Conservation (phyloP, 306 rosid species). For the Casuarina cunninghamiana region DNA sequence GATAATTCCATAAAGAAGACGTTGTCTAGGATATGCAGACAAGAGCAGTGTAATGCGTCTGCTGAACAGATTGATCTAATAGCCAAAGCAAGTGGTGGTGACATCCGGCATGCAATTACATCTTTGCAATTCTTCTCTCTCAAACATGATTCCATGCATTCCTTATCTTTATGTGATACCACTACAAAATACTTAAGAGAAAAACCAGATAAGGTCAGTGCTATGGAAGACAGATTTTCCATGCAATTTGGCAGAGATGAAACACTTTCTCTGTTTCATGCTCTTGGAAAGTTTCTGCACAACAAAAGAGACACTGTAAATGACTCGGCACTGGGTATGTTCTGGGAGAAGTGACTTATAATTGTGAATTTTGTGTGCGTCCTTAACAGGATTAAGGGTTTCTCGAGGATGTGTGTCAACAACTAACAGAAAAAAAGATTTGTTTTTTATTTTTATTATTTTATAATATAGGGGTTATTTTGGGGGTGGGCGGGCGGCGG, state of each 20-base stretch:
- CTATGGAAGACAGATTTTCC: slow-evolving; percentile 43
- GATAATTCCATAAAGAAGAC: slow-evolving; percentile 67
- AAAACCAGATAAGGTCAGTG: slow-evolving; percentile 29
- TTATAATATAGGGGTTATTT: no score
- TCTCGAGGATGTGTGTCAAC: neutral
- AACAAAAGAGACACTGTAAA: slow-evolving; percentile 77
- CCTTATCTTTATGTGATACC: slow-evolving; percentile 36
- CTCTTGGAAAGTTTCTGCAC: slow-evolving; percentile 93
- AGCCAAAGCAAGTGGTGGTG: slow-evolving; percentile 95
- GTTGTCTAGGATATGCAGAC: slow-evolving; percentile 65
- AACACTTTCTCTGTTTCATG: slow-evolving; percentile 81
- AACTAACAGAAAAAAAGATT: neutral
- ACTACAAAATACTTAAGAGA: slow-evolving; percentile 28
- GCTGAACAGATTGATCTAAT: slow-evolving; percentile 71
- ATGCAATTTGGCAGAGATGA: slow-evolving; percentile 83
- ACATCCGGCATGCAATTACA: slow-evolving; percentile 88
- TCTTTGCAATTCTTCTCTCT: slow-evolving; percentile 80
- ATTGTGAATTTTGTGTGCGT: neutral
- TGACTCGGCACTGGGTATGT: slow-evolving; percentile 49
- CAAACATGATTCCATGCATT: slow-evolving; percentile 50
- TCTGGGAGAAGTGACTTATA: slow-evolving; percentile 6
- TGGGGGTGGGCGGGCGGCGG: neutral
- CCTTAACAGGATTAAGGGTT: neutral
- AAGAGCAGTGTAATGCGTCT: slow-evolving; percentile 60
- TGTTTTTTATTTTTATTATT: no score